These are phyloP conservation scores for Penicillium sp. DNA, from an alignment of 2,329 filamentous ascomycete species.

Conservation along the genomic window DNA sequence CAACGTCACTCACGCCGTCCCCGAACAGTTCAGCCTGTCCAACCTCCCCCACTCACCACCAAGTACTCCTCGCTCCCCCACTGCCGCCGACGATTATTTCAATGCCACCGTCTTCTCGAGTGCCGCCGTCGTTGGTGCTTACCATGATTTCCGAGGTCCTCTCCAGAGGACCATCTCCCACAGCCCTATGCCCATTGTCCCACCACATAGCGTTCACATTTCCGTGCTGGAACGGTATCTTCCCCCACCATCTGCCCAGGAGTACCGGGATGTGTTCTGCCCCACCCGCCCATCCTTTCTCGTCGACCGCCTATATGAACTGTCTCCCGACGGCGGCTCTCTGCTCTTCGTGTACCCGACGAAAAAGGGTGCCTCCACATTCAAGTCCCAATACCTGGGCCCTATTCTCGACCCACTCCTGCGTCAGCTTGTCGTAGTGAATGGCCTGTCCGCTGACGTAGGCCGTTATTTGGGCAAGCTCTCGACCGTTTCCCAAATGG, in stretches of 20 bases:
- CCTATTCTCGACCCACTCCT: conserved; percentile 61
- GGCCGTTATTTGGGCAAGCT: conserved; percentile 55
- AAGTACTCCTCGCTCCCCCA: conserved; percentile 51
- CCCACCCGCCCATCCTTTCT: conserved; percentile 56
- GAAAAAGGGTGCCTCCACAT: conserved; percentile 54
- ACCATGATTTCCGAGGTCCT: conserved; percentile 54
- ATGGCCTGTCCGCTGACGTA: conserved; percentile 58
- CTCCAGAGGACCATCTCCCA: conserved; percentile 41
- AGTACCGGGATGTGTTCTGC: conserved; percentile 59
- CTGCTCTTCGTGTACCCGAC: conserved; percentile 64
- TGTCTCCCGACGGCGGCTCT: conserved; percentile 56
- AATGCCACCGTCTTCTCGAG: conserved; percentile 60
- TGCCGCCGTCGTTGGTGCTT: conserved; percentile 58
- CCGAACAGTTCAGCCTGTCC: conserved; percentile 59
- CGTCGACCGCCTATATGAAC: conserved; percentile 59
- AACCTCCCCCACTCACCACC: conserved; percentile 64
- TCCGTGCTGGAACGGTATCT: conserved; percentile 64
- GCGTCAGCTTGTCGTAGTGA: conserved; percentile 57
- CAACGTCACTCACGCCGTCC: conserved; percentile 63
- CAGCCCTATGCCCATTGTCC: conserved; percentile 57
- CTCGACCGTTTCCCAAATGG: conserved; percentile 53
- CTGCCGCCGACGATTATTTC: conserved; percentile 60
- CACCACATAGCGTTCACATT: conserved; percentile 59
- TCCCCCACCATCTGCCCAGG: conserved; percentile 58
- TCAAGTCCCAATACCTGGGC: conserved; percentile 58